Evolutionary conservation across 116 monocot genomes (phyloP), one percentile per base, ranked within the genome.

Genomic region (Dioscorea cayenensis): DNA sequence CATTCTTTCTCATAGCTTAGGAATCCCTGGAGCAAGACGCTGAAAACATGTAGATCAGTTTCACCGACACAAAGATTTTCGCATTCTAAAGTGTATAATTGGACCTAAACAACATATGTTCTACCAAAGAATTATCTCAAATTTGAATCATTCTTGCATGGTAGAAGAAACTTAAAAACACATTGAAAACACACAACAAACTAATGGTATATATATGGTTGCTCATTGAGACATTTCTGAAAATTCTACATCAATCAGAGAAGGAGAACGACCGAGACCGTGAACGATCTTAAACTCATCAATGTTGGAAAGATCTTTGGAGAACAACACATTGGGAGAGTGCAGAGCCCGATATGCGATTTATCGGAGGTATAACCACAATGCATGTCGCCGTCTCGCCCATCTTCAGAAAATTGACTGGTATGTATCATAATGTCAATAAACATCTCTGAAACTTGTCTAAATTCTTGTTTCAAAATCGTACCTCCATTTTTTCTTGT

Each of bases 221-320:
- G 32, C 1, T 32, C 32, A 32, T 32, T 2, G 32, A 32, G 2
- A 32, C 32, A 5, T 55, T 55, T 55, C 16, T 55, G 10, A 36
- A 37, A 51, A 32, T 8, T 63, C 14, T 22, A 62, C 8, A 16
- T 38, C 29, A 18, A 62, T 28, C 77, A 85, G 85, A 81, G 25
- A 73, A 76, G 48, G 81, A 64, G 49, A 84, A 81, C 72, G 73
- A 3, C 87, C 87, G 25, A 83, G 58, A 81, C 83, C 0, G 69
- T 87, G 36, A 75, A 84, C 28, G 87, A 87, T 49, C 65, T 87
- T 11, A 87, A 83, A 78, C 68, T 87, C 65, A 87, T 87, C 20
- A 83, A 87, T 64, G 87, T 75, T 36, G 87, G 87, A 7, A 80
- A 81, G 38, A 81, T 78, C 80, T 66, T 87, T n/a, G 61, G 84